Evolutionary conservation across 1,139 yeast species (phyloP), one percentile per base, ranked within the genome.

Genomic region (Diutina neorugosa): DNA sequence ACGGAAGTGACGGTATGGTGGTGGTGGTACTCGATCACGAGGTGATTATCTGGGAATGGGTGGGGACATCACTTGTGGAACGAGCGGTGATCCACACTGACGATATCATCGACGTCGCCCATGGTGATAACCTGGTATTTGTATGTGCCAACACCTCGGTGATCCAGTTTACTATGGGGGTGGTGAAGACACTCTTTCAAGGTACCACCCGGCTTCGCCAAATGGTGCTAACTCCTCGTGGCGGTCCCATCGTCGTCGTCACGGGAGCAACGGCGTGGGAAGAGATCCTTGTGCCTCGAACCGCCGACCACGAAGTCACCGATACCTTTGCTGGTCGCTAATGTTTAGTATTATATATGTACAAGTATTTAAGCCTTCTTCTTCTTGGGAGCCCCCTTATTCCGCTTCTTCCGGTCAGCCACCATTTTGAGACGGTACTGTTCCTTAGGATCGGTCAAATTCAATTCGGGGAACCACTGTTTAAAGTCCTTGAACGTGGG

Each of bases 341-440:
- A 11, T 31, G 37, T 7, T 1, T 31, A 11, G 12, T 31, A 4
- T 11, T 31, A 31, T 11, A 31, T 31, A 31, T 31, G 37, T 31
- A 31, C 37, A 31, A 31, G 37, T 31, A 8, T 31, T 11, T 31
- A 31, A 14, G 37, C 9, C 16, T 18, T 42, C 69, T 80, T 81
- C 76, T 89, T 89, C 74, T 85, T 81, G 60, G 96, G 96, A 20
- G 96, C 94, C 66, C 96, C 95, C 69, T 89, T 89, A 66, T 89
- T 91, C 80, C 95, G 85, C 78, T 86, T 84, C 76, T 83, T 85
- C 68, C 88, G 76, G 57, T 80, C 81, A 54, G 74, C 80, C 47
- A 82, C 80, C 78, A 83, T 81, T 57, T 76, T 76, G 58, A 81
- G 62, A 66, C 93, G 76, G 66, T 85, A 82, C 52, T 78, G 81